Conservation (phyloP, 2,329 filamentous ascomycete species). For the Microdochium bolleyi region DNA sequence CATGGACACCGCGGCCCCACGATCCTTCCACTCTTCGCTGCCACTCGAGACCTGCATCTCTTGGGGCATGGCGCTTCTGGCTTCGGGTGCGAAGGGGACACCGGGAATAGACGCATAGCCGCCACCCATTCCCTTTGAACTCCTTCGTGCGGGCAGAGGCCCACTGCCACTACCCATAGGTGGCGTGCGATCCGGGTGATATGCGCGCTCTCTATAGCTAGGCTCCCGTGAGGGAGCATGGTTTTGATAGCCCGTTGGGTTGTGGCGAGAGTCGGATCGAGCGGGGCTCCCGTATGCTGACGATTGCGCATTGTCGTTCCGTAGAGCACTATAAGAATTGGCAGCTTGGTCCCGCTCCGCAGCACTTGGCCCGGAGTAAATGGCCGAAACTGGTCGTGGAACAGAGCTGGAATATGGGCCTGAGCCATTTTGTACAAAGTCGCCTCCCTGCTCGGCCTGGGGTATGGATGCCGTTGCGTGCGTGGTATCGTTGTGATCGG, state of each 20-base stretch:
- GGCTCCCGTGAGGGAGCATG: conserved; percentile 58
- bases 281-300: conserved; percentile 46
- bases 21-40: conserved; percentile 93
- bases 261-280: conserved; percentile 56
- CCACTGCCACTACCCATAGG: conserved; percentile 42
- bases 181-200: conserved; percentile 52
- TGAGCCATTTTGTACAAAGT: conserved; percentile 12
- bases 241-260: conserved; percentile 45
- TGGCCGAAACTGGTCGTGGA: conserved; percentile 21
- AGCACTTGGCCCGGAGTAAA: conserved; percentile 17
- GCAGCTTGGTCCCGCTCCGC: conserved; percentile 24
- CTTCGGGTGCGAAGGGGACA: conserved; percentile 27
- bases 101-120: conserved; percentile 39
- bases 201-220: conserved; percentile 61
- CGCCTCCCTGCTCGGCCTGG: conserved; percentile 15
- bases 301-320: conserved; percentile 50
- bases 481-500: background rate
- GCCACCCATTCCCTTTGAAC: conserved; percentile 63
- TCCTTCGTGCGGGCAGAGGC: conserved; percentile 65
- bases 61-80: conserved; percentile 17
- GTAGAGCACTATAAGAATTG: conserved; percentile 32
- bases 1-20: conserved; percentile 79
- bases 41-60: conserved; percentile 42
- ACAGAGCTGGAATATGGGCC: conserved; percentile 16
- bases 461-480: conserved; percentile 1